Percentiles rank a stretch among this genome's conserved stretches.
Conservation (phyloP, 2,329 filamentous ascomycete species). For the Periconia sp. region DNA sequence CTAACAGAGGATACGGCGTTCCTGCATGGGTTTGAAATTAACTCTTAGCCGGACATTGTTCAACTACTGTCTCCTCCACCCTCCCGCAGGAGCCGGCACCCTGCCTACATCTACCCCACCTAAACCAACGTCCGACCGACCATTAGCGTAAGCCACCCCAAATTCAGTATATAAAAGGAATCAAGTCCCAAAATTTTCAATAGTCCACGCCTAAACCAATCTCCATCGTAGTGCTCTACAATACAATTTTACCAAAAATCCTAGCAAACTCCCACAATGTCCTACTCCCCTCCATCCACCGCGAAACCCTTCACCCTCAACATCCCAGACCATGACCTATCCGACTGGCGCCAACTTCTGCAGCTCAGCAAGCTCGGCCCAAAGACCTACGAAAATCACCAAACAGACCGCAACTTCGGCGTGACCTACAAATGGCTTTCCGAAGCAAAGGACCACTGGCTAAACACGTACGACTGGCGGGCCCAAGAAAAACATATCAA, state of each 20-base stretch:
- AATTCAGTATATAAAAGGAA: too few species aligned
- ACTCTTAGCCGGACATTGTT: too few species aligned
- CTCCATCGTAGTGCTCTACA: too few species aligned
- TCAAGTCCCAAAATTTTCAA: too few species aligned
- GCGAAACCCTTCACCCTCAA: conserved; percentile 41
- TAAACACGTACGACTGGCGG: conserved; percentile 46
- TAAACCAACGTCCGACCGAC: too few species aligned
- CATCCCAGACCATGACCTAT: conserved; percentile 39
- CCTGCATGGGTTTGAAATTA: too few species aligned
- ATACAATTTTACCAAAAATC: background rate
- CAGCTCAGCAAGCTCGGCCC: conserved; percentile 41
- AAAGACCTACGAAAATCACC: conserved; percentile 33
- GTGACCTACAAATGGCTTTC: conserved; percentile 43
- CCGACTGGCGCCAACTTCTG: conserved; percentile 45
- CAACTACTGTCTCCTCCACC: too few species aligned
- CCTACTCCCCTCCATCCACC: conserved; percentile 37
- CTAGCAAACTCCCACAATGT: conserved; percentile 22
- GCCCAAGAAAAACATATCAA: conserved; percentile 54
- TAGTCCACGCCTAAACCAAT: too few species aligned
- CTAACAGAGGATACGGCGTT: too few species aligned
- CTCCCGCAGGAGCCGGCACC: too few species aligned
- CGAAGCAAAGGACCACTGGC: conserved; percentile 45
- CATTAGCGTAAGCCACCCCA: too few species aligned
- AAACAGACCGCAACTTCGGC: conserved; percentile 33
- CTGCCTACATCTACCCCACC: too few species aligned